Percentiles rank a stretch among this genome's conserved stretches.
Conservation (phyloP, 2,329 filamentous ascomycete genomes). For the Diplocarpon mali region DNA sequence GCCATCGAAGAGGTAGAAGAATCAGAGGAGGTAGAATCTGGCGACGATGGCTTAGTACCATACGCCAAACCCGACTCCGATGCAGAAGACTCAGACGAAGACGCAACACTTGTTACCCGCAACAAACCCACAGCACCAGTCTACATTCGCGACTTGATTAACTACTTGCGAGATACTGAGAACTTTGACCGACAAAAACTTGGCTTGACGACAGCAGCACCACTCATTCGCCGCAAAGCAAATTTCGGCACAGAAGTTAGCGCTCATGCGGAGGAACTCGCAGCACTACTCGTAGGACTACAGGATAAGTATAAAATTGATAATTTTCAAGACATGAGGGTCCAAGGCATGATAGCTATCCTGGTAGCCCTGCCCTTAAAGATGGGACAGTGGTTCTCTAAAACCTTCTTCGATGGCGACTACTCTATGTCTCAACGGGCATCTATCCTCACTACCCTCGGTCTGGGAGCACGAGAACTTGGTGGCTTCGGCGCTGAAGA, state of each 20-base stretch:
- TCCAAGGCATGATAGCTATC: conserved; percentile 74
- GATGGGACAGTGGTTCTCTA: conserved; percentile 76
- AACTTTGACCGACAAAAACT: conserved; percentile 77
- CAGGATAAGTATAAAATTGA: conserved; percentile 79
- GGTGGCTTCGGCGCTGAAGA: conserved; percentile 54
- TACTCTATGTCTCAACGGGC: conserved; percentile 80
- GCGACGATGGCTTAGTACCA: conserved; percentile 43
- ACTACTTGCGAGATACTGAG: conserved; percentile 68
- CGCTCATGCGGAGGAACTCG: conserved; percentile 74
- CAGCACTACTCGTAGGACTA: conserved; percentile 63
- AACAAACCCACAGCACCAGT: conserved; percentile 79
- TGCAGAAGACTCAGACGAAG: conserved; percentile 83
- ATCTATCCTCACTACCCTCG: conserved; percentile 70
- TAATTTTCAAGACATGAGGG: conserved; percentile 60
- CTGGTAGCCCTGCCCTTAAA: conserved; percentile 63
- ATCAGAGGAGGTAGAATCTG: conserved; percentile 34
- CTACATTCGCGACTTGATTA: conserved; percentile 77
- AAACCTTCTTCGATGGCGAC: conserved; percentile 83
- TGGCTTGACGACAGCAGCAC: conserved; percentile 63
- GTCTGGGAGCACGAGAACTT: conserved; percentile 72
- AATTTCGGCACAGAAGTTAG: conserved; percentile 80
- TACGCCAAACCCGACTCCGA: conserved; percentile 86
- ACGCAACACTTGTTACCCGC: conserved; percentile 74
- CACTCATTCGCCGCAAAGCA: conserved; percentile 77
- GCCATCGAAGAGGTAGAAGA: conserved; percentile 54